Conservation (phyloP, 2,329 filamentous ascomycete genomes). For the Aureobasidium leucospermi region DNA sequence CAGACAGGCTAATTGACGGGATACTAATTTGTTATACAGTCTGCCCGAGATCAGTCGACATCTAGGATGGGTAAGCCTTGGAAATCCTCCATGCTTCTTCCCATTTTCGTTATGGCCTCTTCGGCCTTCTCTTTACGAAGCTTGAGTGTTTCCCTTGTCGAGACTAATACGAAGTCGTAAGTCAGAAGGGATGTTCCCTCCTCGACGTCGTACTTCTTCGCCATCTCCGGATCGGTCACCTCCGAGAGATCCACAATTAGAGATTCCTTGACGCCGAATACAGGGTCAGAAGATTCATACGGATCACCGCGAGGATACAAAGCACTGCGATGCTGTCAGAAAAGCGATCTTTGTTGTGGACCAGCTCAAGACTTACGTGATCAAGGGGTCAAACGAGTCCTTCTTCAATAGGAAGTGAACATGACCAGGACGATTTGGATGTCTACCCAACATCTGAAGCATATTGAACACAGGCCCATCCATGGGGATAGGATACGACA, state of each 20-base stretch:
- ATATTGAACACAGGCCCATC: slow-evolving; percentile 22
- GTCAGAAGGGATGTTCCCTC: slow-evolving; percentile 45
- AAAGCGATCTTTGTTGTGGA: not conserved
- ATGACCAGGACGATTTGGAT: slow-evolving; percentile 23
- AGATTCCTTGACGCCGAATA: slow-evolving; percentile 74
- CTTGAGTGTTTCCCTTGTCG: slow-evolving; percentile 55
- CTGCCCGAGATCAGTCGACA: slow-evolving; percentile 34
- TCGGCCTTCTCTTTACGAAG: slow-evolving; percentile 57
- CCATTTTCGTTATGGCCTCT: slow-evolving; percentile 57
- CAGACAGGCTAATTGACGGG: not conserved
- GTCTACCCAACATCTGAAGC: slow-evolving; percentile 19
- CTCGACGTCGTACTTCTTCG: slow-evolving; percentile 51
- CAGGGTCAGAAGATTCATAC: slow-evolving; percentile 71
- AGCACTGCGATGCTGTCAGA: slow-evolving; percentile 41
- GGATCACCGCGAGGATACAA: slow-evolving; percentile 67
- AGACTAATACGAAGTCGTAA: slow-evolving; percentile 69
- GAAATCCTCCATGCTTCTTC: slow-evolving; percentile 59
- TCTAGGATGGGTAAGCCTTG: slow-evolving; percentile 68
- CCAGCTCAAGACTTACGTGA: slow-evolving; percentile 18
- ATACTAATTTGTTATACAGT: not conserved
- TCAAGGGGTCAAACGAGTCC: slow-evolving; percentile 19
- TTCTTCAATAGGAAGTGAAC: slow-evolving; percentile 23
- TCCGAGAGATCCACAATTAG: slow-evolving; percentile 55
- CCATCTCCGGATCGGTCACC: slow-evolving; percentile 43
- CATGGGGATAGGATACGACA: slow-evolving; percentile 24